phyloP scores from a whole-genome alignment of 2,329 filamentous ascomycete genomes.

The Fusarium phyllophilum region DNA sequence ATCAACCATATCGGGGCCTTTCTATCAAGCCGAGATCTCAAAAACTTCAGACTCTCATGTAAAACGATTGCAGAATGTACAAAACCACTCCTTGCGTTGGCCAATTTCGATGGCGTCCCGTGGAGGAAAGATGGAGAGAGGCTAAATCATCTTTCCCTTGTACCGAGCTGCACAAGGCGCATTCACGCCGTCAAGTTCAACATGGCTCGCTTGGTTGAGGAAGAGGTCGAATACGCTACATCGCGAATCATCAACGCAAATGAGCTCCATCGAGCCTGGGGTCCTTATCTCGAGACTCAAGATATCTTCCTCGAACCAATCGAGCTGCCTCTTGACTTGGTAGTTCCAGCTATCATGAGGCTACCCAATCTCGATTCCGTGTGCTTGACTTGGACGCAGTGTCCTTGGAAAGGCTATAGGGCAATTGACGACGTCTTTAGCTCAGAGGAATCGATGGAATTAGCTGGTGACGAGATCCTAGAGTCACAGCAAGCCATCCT shows the following conservation, averaged over 20 bases:
- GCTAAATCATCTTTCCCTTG: slow-evolving; percentile 56
- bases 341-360: slow-evolving; percentile 23
- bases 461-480: slow-evolving; percentile 18
- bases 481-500: slow-evolving; percentile 37
- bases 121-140: slow-evolving; percentile 58
- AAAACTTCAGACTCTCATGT: slow-evolving; percentile 51
- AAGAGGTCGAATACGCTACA: slow-evolving; percentile 2
- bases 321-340: slow-evolving; percentile 15
- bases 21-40: slow-evolving; percentile 53
- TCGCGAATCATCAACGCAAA: neutral
- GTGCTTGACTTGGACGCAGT: slow-evolving; percentile 38
- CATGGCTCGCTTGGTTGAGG: slow-evolving; percentile 44
- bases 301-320: neutral
- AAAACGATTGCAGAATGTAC: neutral
- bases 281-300: slow-evolving; percentile 21
- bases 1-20: slow-evolving; percentile 55
- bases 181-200: slow-evolving; percentile 59
- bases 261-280: slow-evolving; percentile 2
- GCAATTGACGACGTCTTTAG: slow-evolving; percentile 18
- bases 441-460: slow-evolving; percentile 27
- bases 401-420: slow-evolving; percentile 29
- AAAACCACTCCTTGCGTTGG: slow-evolving; percentile 12
- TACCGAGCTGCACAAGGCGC: slow-evolving; percentile 53
- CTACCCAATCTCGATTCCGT: slow-evolving; percentile 37
- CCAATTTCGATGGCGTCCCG: slow-evolving; percentile 54